Conservation (phyloP, 176 grass and related monocot genomes). For the Ensete glaucum region DNA sequence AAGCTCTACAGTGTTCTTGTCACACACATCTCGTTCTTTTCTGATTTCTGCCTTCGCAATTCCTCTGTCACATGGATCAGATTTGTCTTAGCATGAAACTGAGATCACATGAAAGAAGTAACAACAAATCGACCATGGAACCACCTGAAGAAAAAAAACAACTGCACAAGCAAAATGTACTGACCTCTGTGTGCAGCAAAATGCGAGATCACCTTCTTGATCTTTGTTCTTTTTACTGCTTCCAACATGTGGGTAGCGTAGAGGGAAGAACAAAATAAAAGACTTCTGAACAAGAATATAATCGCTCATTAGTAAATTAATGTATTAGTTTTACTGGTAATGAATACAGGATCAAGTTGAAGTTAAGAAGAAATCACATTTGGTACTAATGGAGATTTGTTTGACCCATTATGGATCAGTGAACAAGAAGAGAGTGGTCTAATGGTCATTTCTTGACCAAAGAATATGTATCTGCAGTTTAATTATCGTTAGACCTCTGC, state of each 20-base stretch:
- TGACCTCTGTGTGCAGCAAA: neutral
- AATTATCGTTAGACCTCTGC: neutral
- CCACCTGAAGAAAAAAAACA: too few relatives aligned
- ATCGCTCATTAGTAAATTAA: neutral
- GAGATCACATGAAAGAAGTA: too few relatives aligned
- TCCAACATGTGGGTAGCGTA: neutral
- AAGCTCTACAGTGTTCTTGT: too few relatives aligned
- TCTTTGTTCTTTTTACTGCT: neutral
- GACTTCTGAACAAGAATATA: neutral
- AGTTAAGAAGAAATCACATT: neutral
- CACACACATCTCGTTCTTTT: too few relatives aligned
- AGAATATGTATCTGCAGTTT: neutral
- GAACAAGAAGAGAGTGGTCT: too few relatives aligned
- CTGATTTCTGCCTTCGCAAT: too few relatives aligned
- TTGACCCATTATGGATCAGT: neutral
- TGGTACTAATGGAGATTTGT: neutral
- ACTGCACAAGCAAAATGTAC: neutral
- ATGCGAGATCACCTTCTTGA: neutral
- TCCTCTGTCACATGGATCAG: too few relatives aligned
- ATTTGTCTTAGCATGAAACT: neutral
- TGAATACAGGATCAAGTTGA: neutral
- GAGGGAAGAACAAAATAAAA: neutral
- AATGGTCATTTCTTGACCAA: neutral
- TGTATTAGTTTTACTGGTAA: neutral
- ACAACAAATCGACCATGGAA: neutral